A percentile compares a stretch with the other conserved stretches of the same genome.
Evolutionary conservation across 192 early-diverging fungal species (phyloP).

Genomic region (Backusella morwellensis): DNA sequence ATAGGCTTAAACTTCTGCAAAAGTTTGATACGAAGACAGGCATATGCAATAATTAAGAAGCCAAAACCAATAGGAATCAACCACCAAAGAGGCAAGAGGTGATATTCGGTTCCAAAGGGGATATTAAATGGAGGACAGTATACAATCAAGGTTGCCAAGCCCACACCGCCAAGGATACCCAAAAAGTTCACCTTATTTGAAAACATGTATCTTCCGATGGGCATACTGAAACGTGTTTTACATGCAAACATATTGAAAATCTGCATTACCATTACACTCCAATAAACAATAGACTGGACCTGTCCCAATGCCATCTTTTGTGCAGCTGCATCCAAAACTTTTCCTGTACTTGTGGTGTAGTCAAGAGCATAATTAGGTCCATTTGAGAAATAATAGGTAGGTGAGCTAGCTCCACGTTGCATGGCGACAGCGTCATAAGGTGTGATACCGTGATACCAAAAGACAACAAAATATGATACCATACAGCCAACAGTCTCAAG

Average conservation of each 20-base stretch:
- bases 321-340: slow-evolving; percentile 40
- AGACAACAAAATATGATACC: slow-evolving; percentile 75
- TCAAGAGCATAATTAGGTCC: slow-evolving; percentile 42
- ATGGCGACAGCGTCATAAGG: slow-evolving; percentile 56
- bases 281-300: slow-evolving; percentile 78
- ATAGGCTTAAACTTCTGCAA: slow-evolving; percentile 63
- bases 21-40: slow-evolving; percentile 61
- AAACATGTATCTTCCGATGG: slow-evolving; percentile 82
- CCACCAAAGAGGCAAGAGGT: slow-evolving; percentile 69
- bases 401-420: slow-evolving; percentile 45
- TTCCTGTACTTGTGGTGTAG: slow-evolving; percentile 37
- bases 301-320: slow-evolving; percentile 72
- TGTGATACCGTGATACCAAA: slow-evolving; percentile 65
- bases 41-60: slow-evolving; percentile 72
- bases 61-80: slow-evolving; percentile 88
- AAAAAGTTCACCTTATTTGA: slow-evolving; percentile 70
- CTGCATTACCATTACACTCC: slow-evolving; percentile 82
- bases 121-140: slow-evolving; percentile 81
- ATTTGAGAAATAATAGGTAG: slow-evolving; percentile 48
- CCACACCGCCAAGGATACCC: slow-evolving; percentile 65
- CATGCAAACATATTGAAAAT: slow-evolving; percentile 94
- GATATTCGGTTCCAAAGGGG: slow-evolving; percentile 69
- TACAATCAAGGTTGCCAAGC: slow-evolving; percentile 72
- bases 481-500: slow-evolving; percentile 75
- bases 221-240: slow-evolving; percentile 67